Evolutionary conservation across 768 basidiomycete genomes (phyloP).

Genomic region (Mrakia hoshinonis): DNA sequence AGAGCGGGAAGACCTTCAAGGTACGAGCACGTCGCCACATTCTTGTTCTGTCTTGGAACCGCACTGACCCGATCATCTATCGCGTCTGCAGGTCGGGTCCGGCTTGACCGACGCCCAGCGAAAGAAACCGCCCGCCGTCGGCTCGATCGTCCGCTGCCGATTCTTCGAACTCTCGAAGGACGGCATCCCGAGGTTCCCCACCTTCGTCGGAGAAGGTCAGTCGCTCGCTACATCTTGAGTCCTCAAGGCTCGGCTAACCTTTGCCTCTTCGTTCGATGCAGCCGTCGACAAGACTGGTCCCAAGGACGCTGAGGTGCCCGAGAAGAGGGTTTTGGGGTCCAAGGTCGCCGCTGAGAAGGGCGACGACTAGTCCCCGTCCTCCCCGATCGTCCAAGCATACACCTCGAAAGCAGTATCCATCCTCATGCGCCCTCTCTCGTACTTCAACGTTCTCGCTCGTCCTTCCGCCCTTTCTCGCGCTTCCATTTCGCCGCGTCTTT

Average conservation of each 20-base stretch:
- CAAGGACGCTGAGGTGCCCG: conserved; percentile 14
- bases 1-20: neutral
- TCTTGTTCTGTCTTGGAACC: neutral
- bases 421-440: no score
- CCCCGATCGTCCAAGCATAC: neutral
- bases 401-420: neutral
- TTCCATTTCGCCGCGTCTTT: no score
- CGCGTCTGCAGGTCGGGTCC: conserved; percentile 28
- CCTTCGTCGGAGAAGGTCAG: conserved; percentile 20
- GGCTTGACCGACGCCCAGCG: conserved; percentile 32
- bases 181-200: conserved; percentile 22
- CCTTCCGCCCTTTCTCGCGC: no score
- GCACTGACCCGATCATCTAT: neutral
- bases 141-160: conserved; percentile 29
- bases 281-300: conserved; percentile 4
- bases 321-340: conserved; percentile 29
- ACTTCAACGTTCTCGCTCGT: no score
- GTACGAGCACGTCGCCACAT: neutral
- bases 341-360: neutral
- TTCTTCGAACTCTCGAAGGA: neutral
- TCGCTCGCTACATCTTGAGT: no score
- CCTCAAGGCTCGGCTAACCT: no score
- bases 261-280: no score
- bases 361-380: neutral
- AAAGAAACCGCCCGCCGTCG: conserved; percentile 28